Conservation (phyloP, 2,329 filamentous ascomycete genomes). For the Trichoderma citrinoviride region DNA sequence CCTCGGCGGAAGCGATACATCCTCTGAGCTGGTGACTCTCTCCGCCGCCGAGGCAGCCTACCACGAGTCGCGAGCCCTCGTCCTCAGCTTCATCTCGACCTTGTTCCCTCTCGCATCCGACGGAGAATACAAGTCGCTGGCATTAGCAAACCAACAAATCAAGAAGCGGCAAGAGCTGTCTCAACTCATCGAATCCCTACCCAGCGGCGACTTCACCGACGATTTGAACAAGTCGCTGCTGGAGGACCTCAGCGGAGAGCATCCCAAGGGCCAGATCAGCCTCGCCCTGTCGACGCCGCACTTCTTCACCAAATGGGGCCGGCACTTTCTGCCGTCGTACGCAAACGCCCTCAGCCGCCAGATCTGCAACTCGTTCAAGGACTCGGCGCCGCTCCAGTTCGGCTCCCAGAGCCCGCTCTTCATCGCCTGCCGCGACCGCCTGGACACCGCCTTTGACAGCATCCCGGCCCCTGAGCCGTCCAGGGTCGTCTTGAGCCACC, state of each 20-base stretch:
- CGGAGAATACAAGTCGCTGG: conserved; percentile 20
- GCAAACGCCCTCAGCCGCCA: conserved; percentile 56
- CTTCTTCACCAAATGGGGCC: conserved; percentile 53
- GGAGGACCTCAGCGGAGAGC: conserved; percentile 45
- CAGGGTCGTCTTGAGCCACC: background rate
- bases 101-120: conserved; percentile 39
- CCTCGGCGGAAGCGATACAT: conserved; percentile 23
- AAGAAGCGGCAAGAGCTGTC: conserved; percentile 32
- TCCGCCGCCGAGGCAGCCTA: conserved; percentile 43
- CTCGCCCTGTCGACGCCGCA: conserved; percentile 42
- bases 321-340: conserved; percentile 57
- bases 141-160: conserved; percentile 23
- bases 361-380: conserved; percentile 61
- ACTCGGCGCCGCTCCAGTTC: conserved; percentile 56
- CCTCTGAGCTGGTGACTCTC: conserved; percentile 29
- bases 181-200: conserved; percentile 35
- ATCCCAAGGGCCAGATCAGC: conserved; percentile 49
- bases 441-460: conserved; percentile 50
- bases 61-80: conserved; percentile 49
- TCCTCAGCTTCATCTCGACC: conserved; percentile 50
- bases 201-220: conserved; percentile 38
- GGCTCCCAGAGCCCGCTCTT: conserved; percentile 52
- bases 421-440: conserved; percentile 44
- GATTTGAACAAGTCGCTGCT: conserved; percentile 46
- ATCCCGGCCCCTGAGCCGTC: conserved; percentile 46